Percentiles rank a stretch among this genome's conserved stretches.
Conservation (phyloP, 495 filamentous ascomycete genomes). For the Xylaria castorea region DNA sequence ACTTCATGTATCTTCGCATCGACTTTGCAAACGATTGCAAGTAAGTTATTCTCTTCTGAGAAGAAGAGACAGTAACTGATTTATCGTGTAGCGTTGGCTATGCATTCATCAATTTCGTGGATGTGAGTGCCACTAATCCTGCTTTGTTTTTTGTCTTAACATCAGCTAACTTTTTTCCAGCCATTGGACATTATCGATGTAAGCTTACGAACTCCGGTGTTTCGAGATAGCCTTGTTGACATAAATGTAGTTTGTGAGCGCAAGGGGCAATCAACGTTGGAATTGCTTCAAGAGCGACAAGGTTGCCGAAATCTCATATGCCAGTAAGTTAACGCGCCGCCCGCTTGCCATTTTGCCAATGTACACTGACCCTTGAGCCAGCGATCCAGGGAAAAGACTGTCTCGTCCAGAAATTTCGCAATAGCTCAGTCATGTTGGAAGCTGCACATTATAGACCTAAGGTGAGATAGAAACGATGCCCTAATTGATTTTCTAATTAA, state of each 20-base stretch:
- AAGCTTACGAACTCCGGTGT: slow-evolving; percentile 34
- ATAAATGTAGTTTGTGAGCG: slow-evolving; percentile 70
- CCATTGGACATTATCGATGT: slow-evolving; percentile 77
- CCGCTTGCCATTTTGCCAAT: neutral
- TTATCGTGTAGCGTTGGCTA: slow-evolving; percentile 79
- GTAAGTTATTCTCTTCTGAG: slow-evolving; percentile 55
- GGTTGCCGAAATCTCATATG: slow-evolving; percentile 89
- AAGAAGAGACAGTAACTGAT: slow-evolving; percentile 34
- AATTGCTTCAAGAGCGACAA: slow-evolving; percentile 85
- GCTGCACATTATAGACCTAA: slow-evolving; percentile 81
- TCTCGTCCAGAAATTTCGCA: slow-evolving; percentile 91
- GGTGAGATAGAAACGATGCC: slow-evolving; percentile 51
- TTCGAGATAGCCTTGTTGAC: slow-evolving; percentile 40
- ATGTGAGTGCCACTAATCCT: slow-evolving; percentile 39
- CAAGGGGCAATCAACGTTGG: slow-evolving; percentile 76
- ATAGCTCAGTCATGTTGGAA: slow-evolving; percentile 94
- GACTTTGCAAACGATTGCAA: slow-evolving; percentile 91
- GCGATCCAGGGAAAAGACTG: slow-evolving; percentile 92
- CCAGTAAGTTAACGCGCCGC: slow-evolving; percentile 65
- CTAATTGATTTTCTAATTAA: neutral
- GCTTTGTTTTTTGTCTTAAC: neutral
- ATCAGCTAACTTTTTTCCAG: slow-evolving; percentile 51
- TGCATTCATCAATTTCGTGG: slow-evolving; percentile 94
- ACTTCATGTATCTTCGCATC: slow-evolving; percentile 96
- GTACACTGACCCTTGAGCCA: slow-evolving; percentile 42